These are phyloP conservation scores for Geotrichum ghanense DNA, from an alignment of 805 yeast species.

Conservation along the genomic window DNA sequence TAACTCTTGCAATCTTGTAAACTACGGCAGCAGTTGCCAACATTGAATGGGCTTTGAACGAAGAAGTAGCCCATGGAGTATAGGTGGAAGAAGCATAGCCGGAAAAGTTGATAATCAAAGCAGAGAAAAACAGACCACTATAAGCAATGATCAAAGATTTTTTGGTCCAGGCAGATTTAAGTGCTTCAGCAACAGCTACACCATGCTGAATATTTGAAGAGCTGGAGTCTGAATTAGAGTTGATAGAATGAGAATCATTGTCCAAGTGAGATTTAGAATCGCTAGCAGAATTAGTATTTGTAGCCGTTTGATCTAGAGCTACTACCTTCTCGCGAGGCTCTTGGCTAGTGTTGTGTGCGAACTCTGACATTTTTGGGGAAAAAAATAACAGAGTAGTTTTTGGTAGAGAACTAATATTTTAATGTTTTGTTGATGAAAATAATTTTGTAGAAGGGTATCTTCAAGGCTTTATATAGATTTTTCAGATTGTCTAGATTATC, in stretches of 20 bases:
- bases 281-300: no score
- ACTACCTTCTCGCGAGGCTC: no score
- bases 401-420: no score
- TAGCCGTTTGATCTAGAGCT: no score
- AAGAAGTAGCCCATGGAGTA: slow-evolving; percentile 15
- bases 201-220: neutral
- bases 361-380: no score
- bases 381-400: no score
- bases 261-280: no score
- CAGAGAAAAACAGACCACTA: slow-evolving; percentile 27
- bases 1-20: slow-evolving; percentile 26
- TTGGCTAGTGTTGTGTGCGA: no score
- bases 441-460: slow-evolving; percentile 40
- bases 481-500: neutral
- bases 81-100: slow-evolving; percentile 19
- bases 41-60: slow-evolving; percentile 23
- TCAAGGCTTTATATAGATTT: neutral
- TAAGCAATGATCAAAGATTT: slow-evolving; percentile 20
- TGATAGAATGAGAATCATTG: slow-evolving; percentile 26
- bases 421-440: slow-evolving; percentile 82
- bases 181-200: slow-evolving; percentile 24
- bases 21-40: slow-evolving; percentile 23
- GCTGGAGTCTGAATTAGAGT: neutral
- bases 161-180: slow-evolving; percentile 24
- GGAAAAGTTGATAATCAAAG: slow-evolving; percentile 27